These are phyloP conservation scores for Brassica balearica DNA, from an alignment of 441 rosid genomes.

Conservation along the genomic window DNA sequence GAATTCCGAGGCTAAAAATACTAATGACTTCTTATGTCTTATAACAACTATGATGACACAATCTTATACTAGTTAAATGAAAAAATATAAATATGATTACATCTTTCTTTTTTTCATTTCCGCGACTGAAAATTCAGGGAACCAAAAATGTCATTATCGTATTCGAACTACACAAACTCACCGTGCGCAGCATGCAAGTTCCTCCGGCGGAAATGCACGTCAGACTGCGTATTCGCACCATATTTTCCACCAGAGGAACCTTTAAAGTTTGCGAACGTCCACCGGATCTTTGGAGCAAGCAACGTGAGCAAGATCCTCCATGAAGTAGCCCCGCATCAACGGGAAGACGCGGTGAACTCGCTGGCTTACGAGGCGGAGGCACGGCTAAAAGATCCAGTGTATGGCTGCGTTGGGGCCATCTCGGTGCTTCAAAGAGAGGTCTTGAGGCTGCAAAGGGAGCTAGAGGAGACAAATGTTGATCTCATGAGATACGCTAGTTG, in stretches of 20 bases:
- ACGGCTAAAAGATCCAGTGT: constrained; percentile 66
- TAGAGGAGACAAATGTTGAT: constrained; percentile 67
- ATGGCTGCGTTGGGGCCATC: constrained; percentile 74
- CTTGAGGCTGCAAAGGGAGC: constrained; percentile 57
- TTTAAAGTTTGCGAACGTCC: constrained; percentile 65
- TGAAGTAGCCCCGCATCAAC: constrained; percentile 61
- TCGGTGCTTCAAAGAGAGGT: constrained; percentile 69
- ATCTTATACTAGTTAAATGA: too few relatives aligned
- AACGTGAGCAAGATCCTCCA: constrained; percentile 67
- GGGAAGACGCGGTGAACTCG: constrained; percentile 70
- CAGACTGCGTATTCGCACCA: constrained; percentile 67
- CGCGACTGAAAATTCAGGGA: constrained; percentile 10
- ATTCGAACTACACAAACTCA: constrained; percentile 56
- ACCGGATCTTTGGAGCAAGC: constrained; percentile 74
- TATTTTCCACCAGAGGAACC: constrained; percentile 76
- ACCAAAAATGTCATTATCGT: constrained; percentile 47
- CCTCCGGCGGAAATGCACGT: constrained; percentile 60
- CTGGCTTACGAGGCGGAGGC: constrained; percentile 77
- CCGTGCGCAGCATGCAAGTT: constrained; percentile 80
- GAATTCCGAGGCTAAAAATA: too few relatives aligned
- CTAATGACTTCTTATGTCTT: too few relatives aligned
- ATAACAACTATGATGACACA: too few relatives aligned
- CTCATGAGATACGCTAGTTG: constrained; percentile 60
- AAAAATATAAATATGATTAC: not conserved
- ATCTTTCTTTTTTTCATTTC: not conserved